Base-by-base conservation (phyloP, 345 rosid genomes). In the Eutrema heterophyllum region DNA sequence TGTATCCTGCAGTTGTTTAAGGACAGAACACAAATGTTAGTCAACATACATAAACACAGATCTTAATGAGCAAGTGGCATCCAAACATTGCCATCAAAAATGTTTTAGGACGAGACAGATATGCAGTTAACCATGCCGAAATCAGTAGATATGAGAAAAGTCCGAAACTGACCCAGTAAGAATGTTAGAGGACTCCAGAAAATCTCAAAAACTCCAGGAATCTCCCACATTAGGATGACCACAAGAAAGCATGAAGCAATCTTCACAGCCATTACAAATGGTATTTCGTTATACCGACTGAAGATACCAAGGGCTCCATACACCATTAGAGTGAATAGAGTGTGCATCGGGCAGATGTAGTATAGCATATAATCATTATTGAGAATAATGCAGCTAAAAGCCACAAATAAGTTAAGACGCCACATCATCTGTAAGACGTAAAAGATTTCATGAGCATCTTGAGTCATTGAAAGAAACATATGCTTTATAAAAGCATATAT, bases 301-400 rank as follows among this genome's bases (percentile, higher is more conserved):
- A 87, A 85, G 54, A 90, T 86, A 43, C 97, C 99, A 57, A 95
- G 90, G 75, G 96, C 93, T 68, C 97, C 97, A 80, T 95, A 90
- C 65, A 95, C 99, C 98, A 92, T 95, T 26, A 95, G 58, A 35
- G 99, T 95, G 86, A 92, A 95, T 33, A 95, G 88, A 8, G 99
- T 95, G 84, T 95, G 99, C 99, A 95, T 95, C 39, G 99, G 99
- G 76, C 99, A 95, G 71, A 95, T 95, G 77, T 95, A 95, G 81
- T 92, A 95, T 52, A 95, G 73, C 98, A 87, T 86, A 76, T 92
- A 95, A 74, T 95, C 98, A 73, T 95, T 95, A 86, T 87, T 84
- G 78, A 95, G 97, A 81, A 95, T 79, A 76, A 92, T 74, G 76
- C 98, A 95, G 80, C 91, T 78, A 76, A 95, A 88, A 32, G 92